phyloP scores from a whole-genome alignment of 208 protist species.

The Trypanosomatidae sp. region DNA sequence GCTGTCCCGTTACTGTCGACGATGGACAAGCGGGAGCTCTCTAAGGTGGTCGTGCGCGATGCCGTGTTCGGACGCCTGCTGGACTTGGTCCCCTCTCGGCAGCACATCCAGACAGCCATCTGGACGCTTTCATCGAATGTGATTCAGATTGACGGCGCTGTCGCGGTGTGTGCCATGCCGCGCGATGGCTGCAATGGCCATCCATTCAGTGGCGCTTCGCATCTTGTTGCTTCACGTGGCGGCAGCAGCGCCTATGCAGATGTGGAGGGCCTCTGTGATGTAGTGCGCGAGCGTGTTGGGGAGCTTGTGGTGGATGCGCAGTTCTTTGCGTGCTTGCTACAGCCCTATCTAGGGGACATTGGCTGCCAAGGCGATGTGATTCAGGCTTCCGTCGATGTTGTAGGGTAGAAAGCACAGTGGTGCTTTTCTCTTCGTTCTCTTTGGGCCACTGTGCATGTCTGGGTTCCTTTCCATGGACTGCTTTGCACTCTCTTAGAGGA shows the following conservation, averaged over 20 bases:
- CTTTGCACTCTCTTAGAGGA: background rate
- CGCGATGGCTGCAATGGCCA: background rate
- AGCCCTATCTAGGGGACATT: slow-evolving; percentile 31
- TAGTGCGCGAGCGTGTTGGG: slow-evolving; percentile 20
- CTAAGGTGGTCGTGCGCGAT: slow-evolving; percentile 50
- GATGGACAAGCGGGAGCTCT: slow-evolving; percentile 52
- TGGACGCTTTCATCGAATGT: slow-evolving; percentile 29
- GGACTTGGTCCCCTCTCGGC: slow-evolving; percentile 33
- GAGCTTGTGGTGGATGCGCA: slow-evolving; percentile 27
- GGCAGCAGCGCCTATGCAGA: background rate
- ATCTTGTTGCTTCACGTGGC: background rate
- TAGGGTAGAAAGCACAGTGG: background rate
- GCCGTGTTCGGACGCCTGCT: slow-evolving; percentile 47
- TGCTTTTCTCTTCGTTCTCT: background rate
- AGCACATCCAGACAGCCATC: slow-evolving; percentile 35
- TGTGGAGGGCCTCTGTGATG: background rate
- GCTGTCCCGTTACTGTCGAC: slow-evolving; percentile 29
- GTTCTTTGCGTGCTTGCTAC: slow-evolving; percentile 30
- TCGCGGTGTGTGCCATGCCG: slow-evolving; percentile 21
- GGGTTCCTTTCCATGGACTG: background rate
- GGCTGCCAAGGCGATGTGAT: slow-evolving; percentile 9
- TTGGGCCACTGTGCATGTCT: background rate
- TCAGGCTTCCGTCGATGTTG: background rate
- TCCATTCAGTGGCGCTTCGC: background rate
- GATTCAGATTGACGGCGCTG: slow-evolving; percentile 43